Evolutionary conservation across 2,329 filamentous ascomycete genomes (phyloP), one percentile per base, ranked within the genome.

Genomic region (Phoma sp.): DNA sequence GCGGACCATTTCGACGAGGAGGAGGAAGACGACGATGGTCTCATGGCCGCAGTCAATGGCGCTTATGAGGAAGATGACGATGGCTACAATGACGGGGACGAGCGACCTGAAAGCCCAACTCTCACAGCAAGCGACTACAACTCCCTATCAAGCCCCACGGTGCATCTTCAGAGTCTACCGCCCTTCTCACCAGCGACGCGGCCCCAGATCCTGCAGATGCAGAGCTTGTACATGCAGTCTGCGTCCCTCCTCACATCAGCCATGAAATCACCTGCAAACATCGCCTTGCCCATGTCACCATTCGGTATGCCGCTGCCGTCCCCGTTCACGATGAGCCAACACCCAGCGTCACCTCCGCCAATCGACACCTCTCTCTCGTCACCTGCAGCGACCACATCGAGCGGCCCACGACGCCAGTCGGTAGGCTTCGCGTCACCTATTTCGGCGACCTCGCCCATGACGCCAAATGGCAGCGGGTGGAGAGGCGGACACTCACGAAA

Each of bases 401-500:
- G 58, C 8, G 67, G 55, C 4, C 66, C 66, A 12, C 65, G 65
- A 13, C 62, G 68, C 46, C 67, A 64, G n/a, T 71, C 67, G 29
- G 61, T 70, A 33, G 67, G 68, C n/a, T 61, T 75, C 36, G 62
- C 64, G 6, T 72, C 69, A 7, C 73, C 73, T 1, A 62, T 74
- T 35, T 73, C 69, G 3, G 71, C 68, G 7, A 69, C 67, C 1
- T 70, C 64, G 33, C 72, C 72, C 4, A 61, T 70, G 22, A 75
- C 72, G 1, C 72, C 73, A 1, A 57, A 60, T 24, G 71, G 69
- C 7, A 54, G 60, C 27, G 61, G 59, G 4, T 75, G 72, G 72
- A 62, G 66, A 45, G 58, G 60, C 9, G 67, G 68, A 3, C 74
- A 76, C 55, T 68, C 68, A 19, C 59, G 78, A 22, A 78, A 74